Evolutionary conservation across 306 rosid genomes (phyloP).

Genomic region (Coriaria nepalensis): DNA sequence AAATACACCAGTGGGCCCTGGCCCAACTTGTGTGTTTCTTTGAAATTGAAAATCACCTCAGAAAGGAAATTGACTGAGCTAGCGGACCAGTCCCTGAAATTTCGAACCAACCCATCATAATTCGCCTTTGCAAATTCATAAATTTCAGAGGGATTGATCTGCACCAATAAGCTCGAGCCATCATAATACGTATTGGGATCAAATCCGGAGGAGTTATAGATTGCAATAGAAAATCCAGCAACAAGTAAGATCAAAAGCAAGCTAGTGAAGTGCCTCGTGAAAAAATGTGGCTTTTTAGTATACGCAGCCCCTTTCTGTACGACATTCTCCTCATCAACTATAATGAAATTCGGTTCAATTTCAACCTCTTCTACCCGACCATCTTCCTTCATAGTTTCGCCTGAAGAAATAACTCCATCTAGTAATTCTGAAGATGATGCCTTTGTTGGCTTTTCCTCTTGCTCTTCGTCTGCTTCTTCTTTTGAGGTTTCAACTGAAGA

Average conservation of each 20-base stretch:
- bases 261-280: constrained; percentile 21
- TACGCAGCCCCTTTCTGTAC: constrained; percentile 12
- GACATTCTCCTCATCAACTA: constrained; percentile 14
- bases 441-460: constrained; percentile 5
- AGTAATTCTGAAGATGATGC: background rate
- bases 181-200: constrained; percentile 21
- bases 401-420: too few species aligned
- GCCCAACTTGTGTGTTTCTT: constrained; percentile 20
- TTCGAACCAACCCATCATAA: constrained; percentile 23
- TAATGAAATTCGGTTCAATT: constrained; percentile 19
- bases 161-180: constrained; percentile 14
- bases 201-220: constrained; percentile 19
- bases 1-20: constrained; percentile 22
- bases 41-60: constrained; percentile 22
- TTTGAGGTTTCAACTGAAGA: constrained; percentile 26
- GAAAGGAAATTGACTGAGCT: constrained; percentile 18
- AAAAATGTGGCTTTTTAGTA: constrained; percentile 16
- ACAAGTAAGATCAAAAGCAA: constrained; percentile 33
- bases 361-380: background rate
- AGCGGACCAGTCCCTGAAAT: constrained; percentile 21
- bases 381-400: background rate
- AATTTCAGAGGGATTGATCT: constrained; percentile 19
- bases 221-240: constrained; percentile 26
- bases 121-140: constrained; percentile 27
- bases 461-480: constrained; percentile 17